phyloP scores from a whole-genome alignment of 345 rosid species.

The Gossypium herbaceum region DNA sequence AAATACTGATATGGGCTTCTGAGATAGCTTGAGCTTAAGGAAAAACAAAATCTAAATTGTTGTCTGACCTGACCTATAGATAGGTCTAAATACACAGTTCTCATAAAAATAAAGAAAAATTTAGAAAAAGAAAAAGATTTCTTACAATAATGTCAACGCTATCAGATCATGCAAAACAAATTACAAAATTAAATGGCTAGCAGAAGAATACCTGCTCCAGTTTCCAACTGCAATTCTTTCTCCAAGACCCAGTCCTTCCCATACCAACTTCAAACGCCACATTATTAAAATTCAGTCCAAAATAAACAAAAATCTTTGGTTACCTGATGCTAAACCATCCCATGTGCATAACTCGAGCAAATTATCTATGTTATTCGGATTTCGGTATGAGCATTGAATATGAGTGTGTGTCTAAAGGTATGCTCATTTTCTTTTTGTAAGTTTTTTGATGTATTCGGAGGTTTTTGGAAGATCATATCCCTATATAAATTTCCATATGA shows the following conservation, averaged over 20 bases:
- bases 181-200: neutral
- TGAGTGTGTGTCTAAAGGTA: neutral
- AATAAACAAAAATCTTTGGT: neutral
- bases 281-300: conserved; percentile 4
- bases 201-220: conserved; percentile 11
- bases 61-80: too few relatives aligned
- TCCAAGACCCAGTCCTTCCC: conserved; percentile 23
- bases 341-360: neutral
- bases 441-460: neutral
- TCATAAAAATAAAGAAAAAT: too few relatives aligned
- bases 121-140: too few relatives aligned
- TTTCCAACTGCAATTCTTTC: conserved; percentile 15
- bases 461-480: neutral
- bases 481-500: neutral
- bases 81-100: too few relatives aligned
- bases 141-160: too few relatives aligned
- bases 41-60: too few relatives aligned
- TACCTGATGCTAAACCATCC: neutral
- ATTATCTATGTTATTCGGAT: neutral
- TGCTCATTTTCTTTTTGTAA: neutral
- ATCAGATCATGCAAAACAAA: neutral
- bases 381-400: neutral
- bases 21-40: too few relatives aligned
- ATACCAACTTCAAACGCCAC: conserved; percentile 15
- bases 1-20: too few relatives aligned